Base-by-base conservation (phyloP, 176 grass and related monocot species). In the Raddia distichophylla region DNA sequence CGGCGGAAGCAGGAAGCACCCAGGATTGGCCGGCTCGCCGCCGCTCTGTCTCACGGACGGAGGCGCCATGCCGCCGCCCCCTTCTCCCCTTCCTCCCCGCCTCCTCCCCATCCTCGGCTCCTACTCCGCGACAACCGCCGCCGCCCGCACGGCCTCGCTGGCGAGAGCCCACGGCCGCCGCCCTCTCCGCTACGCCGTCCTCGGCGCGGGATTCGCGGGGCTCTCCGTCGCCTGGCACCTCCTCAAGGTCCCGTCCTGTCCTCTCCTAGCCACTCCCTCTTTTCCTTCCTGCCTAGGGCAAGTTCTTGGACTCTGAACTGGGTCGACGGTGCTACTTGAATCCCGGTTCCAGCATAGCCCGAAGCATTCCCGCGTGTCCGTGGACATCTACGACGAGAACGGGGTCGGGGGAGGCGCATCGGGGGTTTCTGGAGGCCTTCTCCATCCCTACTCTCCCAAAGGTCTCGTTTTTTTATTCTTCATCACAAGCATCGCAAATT, bases 381-480 rank as follows among this genome's bases (percentile, higher is more conserved):
- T 98, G 64, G 95, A 98, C 82, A 87, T 98, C 61, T 98, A 88
- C 63, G 95, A 98, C 73, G 92, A 95, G 76, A 89, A 81, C 70
- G 95, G 95, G 49, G 69, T 98, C 5, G 95, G 92, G 4, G 95
- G 90, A 59, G 95, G 95, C 18, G 90, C 95, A 14, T 98, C 95
- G 43, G 95, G 95, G 19, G 92, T 89, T 9, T 84, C 95, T 0
- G 95, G 95, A 48, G 95, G 95, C 17, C 88, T 98, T 42, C 88
- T 98, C 11, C 92, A 95, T 76, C 95, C 95, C 2, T 98, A 94
- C 84, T 98, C 95, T 11, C 95, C 95, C 10, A 98, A 95, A 93
- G 95, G 92, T 93, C 56, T 60, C 44, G 34, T 43, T 84, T 5
- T 43, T 84, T 5, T 85, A 9, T 74, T 52, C 69, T 14, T 48